phyloP scores from a whole-genome alignment of 306 rosid species.

The Arachis hypogaea region DNA sequence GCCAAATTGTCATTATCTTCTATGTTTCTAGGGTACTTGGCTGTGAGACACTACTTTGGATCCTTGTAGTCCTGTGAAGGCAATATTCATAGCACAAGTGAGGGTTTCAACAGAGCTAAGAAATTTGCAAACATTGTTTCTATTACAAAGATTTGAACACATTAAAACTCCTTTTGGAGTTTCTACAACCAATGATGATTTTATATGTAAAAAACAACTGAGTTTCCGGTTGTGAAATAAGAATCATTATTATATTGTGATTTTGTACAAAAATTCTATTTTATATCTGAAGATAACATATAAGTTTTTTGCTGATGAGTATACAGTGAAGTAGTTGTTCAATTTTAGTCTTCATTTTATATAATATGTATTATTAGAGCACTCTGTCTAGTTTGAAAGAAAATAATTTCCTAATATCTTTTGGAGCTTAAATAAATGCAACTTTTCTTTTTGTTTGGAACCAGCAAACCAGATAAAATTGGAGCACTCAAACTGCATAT shows the following conservation, averaged over 20 bases:
- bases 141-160: conserved; percentile 59
- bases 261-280: conserved; percentile 21
- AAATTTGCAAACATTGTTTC: conserved; percentile 45
- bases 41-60: too few species aligned
- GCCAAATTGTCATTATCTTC: too few species aligned
- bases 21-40: too few species aligned
- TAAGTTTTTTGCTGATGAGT: conserved; percentile 44
- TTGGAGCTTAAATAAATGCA: conserved; percentile 26
- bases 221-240: conserved; percentile 48
- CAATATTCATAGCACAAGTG: conserved; percentile 63
- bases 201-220: conserved; percentile 41
- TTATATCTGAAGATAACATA: not conserved
- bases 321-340: conserved; percentile 44
- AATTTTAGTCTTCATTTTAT: not conserved
- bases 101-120: conserved; percentile 34
- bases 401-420: not conserved
- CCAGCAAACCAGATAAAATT: conserved; percentile 20
- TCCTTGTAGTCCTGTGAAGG: conserved; percentile 57
- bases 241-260: conserved; percentile 2
- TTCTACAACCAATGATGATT: conserved; percentile 51
- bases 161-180: conserved; percentile 53
- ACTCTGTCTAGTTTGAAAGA: not conserved
- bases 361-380: not conserved
- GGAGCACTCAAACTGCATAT: not conserved
- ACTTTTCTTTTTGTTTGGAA: conserved; percentile 15